phyloP scores from a whole-genome alignment of 176 grass and related monocot species.

The Saccharum officinarum region DNA sequence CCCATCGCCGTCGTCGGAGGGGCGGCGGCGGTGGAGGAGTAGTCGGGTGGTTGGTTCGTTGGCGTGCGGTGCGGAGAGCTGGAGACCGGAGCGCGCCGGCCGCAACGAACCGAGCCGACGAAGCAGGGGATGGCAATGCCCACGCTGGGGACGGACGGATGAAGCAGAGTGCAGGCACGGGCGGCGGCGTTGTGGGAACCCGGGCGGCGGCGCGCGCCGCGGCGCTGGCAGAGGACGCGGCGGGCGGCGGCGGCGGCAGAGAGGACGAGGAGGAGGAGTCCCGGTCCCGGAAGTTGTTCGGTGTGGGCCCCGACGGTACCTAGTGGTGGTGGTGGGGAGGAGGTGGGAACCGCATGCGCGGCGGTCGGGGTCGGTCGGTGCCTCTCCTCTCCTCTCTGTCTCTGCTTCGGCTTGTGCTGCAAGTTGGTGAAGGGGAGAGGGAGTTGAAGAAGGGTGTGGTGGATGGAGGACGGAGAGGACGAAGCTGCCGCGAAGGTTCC shows the following conservation, averaged over 20 bases:
- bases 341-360: constrained; percentile 36
- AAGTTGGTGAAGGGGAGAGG: not conserved
- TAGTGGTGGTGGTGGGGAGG: not conserved
- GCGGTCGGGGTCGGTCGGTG: not conserved
- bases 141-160: not conserved
- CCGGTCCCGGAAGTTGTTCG: not conserved
- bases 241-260: not conserved
- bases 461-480: not conserved
- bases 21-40: too few species aligned
- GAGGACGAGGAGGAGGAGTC: not conserved
- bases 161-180: not conserved
- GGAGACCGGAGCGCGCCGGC: not conserved
- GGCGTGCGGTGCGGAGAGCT: not conserved
- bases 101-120: not conserved
- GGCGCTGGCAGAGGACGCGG: not conserved
- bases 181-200: not conserved
- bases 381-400: too few species aligned
- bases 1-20: constrained; percentile 44
- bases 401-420: not conserved
- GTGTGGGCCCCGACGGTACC: not conserved
- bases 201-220: not conserved
- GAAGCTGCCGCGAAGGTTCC: constrained; percentile 52
- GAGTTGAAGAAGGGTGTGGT: not conserved
- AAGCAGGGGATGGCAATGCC: not conserved
- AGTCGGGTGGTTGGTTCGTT: too few species aligned